phyloP scores from a whole-genome alignment of 148 eudicot species.

The Chenopodium album region DNA sequence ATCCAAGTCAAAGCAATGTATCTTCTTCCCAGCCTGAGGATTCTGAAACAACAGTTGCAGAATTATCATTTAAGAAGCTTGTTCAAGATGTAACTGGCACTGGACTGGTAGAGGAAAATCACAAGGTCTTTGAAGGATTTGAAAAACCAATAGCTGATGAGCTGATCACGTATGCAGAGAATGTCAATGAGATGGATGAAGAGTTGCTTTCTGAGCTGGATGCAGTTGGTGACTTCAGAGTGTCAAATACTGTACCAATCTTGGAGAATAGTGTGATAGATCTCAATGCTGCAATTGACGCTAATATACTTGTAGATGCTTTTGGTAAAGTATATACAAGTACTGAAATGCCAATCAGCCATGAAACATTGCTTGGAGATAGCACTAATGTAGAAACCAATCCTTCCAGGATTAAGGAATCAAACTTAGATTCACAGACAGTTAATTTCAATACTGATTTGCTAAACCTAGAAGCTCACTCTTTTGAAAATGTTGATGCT shows the following conservation, averaged over 20 bases:
- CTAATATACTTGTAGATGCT: conserved; percentile 14
- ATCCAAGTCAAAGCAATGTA: conserved; percentile 20
- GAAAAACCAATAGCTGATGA: conserved; percentile 31
- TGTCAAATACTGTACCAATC: conserved; percentile 26
- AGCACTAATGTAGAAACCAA: conserved; percentile 5
- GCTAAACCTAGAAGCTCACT: conserved; percentile 34
- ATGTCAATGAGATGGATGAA: conserved; percentile 62
- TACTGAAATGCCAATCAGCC: not conserved
- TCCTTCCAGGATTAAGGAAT: conserved; percentile 13
- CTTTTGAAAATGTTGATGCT: conserved; percentile 30
- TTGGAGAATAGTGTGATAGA: conserved; percentile 27
- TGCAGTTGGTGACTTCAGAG: conserved; percentile 68
- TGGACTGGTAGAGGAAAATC: conserved; percentile 14
- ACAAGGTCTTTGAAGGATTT: conserved; percentile 24
- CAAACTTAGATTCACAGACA: conserved; percentile 16
- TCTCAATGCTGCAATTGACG: conserved; percentile 18
- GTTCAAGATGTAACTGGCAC: conserved; percentile 15
- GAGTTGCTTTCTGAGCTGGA: conserved; percentile 67
- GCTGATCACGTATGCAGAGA: conserved; percentile 28
- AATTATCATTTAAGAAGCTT: conserved; percentile 19
- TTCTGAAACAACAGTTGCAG: conserved; percentile 19
- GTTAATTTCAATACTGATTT: conserved; percentile 25
- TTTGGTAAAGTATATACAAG: not conserved
- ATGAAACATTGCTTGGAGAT: conserved; percentile 10
- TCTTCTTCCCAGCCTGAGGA: conserved; percentile 24